A percentile compares a stretch with the other conserved stretches of the same genome.
phyloP scores from a whole-genome alignment of 2,329 filamentous ascomycete species.

The Sclerotinia spermophila region DNA sequence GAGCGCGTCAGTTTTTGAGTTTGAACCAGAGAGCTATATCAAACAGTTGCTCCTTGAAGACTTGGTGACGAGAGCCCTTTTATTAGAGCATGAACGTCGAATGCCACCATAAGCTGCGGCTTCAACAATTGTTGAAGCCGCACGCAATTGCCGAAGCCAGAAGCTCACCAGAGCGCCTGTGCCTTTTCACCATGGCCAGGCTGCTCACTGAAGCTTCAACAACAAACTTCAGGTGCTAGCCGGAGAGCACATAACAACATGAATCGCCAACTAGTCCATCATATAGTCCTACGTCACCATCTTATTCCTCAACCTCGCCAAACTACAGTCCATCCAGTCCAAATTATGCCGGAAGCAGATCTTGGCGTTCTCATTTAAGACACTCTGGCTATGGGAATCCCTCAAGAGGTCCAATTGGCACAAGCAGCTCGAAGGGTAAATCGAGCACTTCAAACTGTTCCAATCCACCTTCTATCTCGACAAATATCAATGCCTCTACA shows the following conservation, averaged over 20 bases:
- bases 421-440: neutral
- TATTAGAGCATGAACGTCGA: neutral
- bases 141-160: no score
- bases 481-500: neutral
- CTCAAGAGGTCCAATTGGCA: neutral
- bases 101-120: neutral
- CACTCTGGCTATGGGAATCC: neutral
- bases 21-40: no score
- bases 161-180: no score
- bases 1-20: no score
- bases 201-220: no score
- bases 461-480: neutral
- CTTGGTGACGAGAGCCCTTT: neutral
- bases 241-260: no score
- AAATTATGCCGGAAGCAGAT: neutral
- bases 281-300: neutral
- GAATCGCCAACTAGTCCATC: neutral
- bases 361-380: neutral
- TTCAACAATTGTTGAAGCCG: no score
- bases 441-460: neutral
- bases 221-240: no score
- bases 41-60: no score
- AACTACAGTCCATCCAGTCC: neutral
- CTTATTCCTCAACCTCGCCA: neutral
- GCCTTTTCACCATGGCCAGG: no score